Conservation (phyloP, 1,284 basidiomycete species). For the Fomitiporia mediterranea region DNA sequence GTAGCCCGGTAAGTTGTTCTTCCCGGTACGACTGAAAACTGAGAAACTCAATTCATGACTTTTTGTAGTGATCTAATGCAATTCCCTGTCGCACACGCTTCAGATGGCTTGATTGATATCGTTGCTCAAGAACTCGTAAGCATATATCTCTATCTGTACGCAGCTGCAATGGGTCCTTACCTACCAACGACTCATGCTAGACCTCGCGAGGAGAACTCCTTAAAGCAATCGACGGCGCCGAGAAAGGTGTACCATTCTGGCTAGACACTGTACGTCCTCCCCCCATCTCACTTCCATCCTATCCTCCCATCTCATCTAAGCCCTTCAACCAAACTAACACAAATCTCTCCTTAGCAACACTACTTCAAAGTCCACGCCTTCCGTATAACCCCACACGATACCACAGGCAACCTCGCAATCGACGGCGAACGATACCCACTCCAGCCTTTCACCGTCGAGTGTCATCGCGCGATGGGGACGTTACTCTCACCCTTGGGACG, state of each 20-base stretch:
- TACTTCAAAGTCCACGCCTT: constrained; percentile 81
- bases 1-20: constrained; percentile 28
- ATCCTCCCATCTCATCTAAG: too few species aligned
- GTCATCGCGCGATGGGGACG: constrained; percentile 65
- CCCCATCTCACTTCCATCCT: constrained; percentile 2
- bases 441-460: constrained; percentile 80
- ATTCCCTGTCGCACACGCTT: constrained; percentile 76
- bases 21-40: background rate
- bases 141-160: background rate
- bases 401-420: constrained; percentile 55
- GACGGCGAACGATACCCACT: constrained; percentile 87
- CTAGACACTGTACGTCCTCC: constrained; percentile 47
- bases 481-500: constrained; percentile 67
- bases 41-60: background rate
- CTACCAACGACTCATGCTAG: constrained; percentile 30
- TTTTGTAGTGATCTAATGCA: constrained; percentile 70
- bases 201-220: constrained; percentile 54
- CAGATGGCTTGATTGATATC: constrained; percentile 80
- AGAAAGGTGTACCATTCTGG: constrained; percentile 68
- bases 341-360: constrained; percentile 62
- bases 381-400: constrained; percentile 59
- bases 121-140: constrained; percentile 63
- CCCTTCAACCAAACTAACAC: too few species aligned
- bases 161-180: background rate
- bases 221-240: constrained; percentile 60